Conservation (phyloP, 345 rosid species). For the Clausena lansium region DNA sequence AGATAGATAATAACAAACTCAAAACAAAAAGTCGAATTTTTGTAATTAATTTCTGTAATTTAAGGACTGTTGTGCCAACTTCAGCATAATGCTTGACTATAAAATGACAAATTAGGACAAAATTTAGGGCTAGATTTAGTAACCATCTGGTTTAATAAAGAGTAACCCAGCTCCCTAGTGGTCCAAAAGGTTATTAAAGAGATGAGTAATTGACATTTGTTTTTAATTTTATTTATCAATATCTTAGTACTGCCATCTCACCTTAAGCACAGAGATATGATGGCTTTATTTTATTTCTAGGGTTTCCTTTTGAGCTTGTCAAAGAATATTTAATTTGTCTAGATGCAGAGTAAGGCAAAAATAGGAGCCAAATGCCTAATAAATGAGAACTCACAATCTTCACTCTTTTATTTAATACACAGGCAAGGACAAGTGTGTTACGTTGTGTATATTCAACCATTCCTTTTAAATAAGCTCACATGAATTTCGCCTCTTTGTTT, state of each 20-base stretch:
- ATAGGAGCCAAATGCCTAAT: background rate
- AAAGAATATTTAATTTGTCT: no score
- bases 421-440: constrained; percentile 14
- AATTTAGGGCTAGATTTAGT: background rate
- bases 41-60: no score
- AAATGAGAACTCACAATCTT: constrained; percentile 8
- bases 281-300: no score
- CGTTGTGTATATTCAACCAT: constrained; percentile 9
- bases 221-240: background rate
- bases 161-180: background rate
- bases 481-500: constrained; percentile 8
- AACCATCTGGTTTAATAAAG: background rate
- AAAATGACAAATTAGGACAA: no score
- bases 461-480: constrained; percentile 24
- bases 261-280: no score
- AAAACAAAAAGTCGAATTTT: no score
- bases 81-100: no score
- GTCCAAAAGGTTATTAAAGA: background rate
- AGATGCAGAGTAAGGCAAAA: background rate
- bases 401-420: background rate
- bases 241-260: no score
- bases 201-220: background rate
- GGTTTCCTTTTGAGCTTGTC: no score
- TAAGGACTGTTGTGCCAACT: no score
- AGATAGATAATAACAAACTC: no score